These are phyloP conservation scores for Batkoa obscura DNA, from an alignment of 371 early-diverging fungal species.

Conservation along the genomic window DNA sequence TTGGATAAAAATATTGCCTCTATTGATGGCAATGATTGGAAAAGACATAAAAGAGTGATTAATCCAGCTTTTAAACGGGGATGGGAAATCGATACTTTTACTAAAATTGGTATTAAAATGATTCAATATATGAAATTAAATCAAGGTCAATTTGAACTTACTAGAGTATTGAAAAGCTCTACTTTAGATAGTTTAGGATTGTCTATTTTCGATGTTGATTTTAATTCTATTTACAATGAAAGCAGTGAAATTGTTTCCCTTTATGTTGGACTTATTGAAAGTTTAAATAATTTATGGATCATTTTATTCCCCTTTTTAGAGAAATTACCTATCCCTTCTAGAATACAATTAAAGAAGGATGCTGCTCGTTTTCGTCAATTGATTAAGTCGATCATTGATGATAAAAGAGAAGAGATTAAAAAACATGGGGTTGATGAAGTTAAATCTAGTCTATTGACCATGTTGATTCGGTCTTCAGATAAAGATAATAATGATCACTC, in stretches of 20 bases:
- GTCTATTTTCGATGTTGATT: background rate
- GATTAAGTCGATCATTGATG: constrained; percentile 4
- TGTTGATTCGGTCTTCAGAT: constrained; percentile 11
- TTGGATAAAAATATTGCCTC: background rate
- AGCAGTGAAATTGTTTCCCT: too few relatives aligned
- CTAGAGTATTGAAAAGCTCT: background rate
- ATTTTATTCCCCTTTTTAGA: too few relatives aligned
- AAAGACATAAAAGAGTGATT: background rate
- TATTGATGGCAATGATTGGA: background rate
- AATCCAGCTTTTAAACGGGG: background rate
- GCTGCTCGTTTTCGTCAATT: background rate
- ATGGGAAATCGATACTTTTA: background rate
- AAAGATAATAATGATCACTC: too few relatives aligned
- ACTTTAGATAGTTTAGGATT: constrained; percentile 3
- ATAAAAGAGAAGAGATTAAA: background rate
- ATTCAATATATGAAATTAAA: background rate
- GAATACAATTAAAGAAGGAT: background rate
- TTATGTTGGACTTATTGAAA: too few relatives aligned
- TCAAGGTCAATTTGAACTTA: background rate
- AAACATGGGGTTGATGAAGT: background rate
- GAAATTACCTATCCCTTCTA: constrained; percentile 9
- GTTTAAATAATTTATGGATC: too few relatives aligned
- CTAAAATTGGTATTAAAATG: background rate
- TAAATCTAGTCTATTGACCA: constrained; percentile 10
- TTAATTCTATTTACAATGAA: background rate